Evolutionary conservation across 176 grass and related monocot genomes (phyloP), one percentile per base, ranked within the genome.

Genomic region (Pontederia paniculata): DNA sequence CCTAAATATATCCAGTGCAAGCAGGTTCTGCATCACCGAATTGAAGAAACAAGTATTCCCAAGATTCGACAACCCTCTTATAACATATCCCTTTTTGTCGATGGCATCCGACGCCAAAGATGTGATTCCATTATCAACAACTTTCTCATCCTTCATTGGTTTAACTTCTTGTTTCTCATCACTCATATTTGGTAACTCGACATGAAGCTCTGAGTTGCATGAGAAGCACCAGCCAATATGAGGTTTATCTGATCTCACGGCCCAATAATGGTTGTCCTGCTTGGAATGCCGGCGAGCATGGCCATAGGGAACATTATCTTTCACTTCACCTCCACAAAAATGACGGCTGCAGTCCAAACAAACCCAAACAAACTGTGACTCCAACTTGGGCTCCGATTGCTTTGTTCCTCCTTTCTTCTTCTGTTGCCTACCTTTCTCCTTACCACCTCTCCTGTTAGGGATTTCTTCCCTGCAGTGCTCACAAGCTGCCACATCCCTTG

Each of bases 1-100:
- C 42, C 93, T 74, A 21, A 97, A 56, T n/a, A 54, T 78, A 72
- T 90, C 84, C 73, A 97, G 74, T 1, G 77, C 71, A 0, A 97
- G 83, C 55, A 97, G 68, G 57, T 72, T 80, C 81, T 97, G 93
- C 60, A 97, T 17, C 60, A 97, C 80, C 23, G 93, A 74, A 74
- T 97, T 97, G 77, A 97, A 91, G 77, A 88, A 97, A 44, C 86
- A 91, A 13, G 93, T 91, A 44, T 97, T 97, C 42, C 93, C 86
- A 52, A 91, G 82, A 73, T 97, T 97, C 3, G 83, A 77, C 19
- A 97, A 57, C 48, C 93, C 93, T 75, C 76, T 86, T 17, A 90
- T 87, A 45, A 70, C 56, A 76, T 84, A 76, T 43, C 56, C 67
- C 53, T 77, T 66, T 42, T 21, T 28, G 59, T 66, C 69, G 0